Base-by-base conservation (phyloP, 2,329 filamentous ascomycete genomes). In the Rhexocercosporidium sp. region DNA sequence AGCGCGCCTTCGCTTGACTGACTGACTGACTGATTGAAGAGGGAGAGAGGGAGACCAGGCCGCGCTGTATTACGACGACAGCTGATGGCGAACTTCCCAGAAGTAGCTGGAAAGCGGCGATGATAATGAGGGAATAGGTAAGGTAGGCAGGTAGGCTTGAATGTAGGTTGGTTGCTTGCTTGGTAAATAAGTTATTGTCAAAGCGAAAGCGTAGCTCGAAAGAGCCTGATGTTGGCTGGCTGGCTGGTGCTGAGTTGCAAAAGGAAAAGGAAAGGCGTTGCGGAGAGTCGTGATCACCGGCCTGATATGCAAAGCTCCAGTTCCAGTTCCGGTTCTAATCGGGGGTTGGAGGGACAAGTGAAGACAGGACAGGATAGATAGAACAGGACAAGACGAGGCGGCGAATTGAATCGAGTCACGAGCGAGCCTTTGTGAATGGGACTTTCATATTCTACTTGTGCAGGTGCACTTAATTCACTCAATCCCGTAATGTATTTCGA, bases 61-160 rank as follows among this genome's bases (percentile, higher is more conserved):
- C 9, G 18, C 27, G 16, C 22, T 14, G 57, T 11, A 60, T 59
- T 59, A 59, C 37, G 37, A 56, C 53, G 12, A 6, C 53, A 34
- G 53, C 18, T 56, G 53, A 41, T 7, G 56, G 37, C 56, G 56
- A 31, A 44, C n/a, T 46, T 46, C 34, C 34, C 14, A 27, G 56
- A 47, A 49, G 11, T 60, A n/a, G 22, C 16, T 49, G 18, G 57
- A 60, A 60, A n/a, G 39, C 37, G 56, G 56, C 29, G 41, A 49
- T 7, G 5, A 9, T 31, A 18, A 16, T 60, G 22, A n/a, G 18
- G 14, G n/a, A 25, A 14, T 4, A 47, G 18, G n/a, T n/a, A n/a
- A n/a, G n/a, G n/a, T n/a, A n/a, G n/a, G n/a, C n/a, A n/a, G n/a
- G n/a, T 22, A 20, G 44, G 18, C 44, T 47, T 20, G 9, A n/a